These are phyloP conservation scores for Moesziomyces globuligerus DNA, from an alignment of 1,284 basidiomycete genomes.

Conservation along the genomic window DNA sequence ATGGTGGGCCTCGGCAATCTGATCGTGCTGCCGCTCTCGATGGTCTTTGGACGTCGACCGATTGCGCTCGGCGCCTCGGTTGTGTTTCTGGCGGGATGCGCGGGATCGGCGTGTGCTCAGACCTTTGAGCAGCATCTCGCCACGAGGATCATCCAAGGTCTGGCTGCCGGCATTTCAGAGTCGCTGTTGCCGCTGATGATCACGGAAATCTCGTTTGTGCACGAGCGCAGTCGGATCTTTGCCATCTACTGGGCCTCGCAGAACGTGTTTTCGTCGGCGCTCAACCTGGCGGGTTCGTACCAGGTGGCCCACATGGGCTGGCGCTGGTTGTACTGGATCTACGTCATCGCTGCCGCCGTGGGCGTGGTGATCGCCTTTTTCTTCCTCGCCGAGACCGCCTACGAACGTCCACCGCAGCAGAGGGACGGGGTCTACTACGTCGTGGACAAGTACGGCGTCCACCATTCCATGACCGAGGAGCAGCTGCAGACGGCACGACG, in stretches of 20 bases:
- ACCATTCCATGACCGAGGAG: conserved; percentile 3
- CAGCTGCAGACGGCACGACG: background rate
- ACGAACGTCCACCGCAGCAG: conserved; percentile 2
- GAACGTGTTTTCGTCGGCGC: conserved; percentile 6
- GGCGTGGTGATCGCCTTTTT: conserved; percentile 5
- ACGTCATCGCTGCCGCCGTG: conserved; percentile 4
- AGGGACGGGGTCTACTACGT: conserved; percentile 5
- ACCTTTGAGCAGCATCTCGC: conserved; percentile 8
- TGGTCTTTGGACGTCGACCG: conserved; percentile 1
- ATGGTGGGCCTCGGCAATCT: conserved; percentile 4
- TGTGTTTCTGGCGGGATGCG: background rate
- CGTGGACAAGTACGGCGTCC: conserved; percentile 4
- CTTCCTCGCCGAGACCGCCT: conserved; percentile 7
- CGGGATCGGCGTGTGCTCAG: background rate
- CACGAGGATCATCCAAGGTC: conserved; percentile 6
- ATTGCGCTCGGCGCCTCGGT: background rate
- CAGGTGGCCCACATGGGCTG: conserved; percentile 7
- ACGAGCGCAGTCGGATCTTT: conserved; percentile 7
- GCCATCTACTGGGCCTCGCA: conserved; percentile 8
- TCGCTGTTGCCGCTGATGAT: conserved; percentile 6
- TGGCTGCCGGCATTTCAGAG: conserved; percentile 4
- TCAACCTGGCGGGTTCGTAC: conserved; percentile 5
- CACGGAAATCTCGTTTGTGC: conserved; percentile 5
- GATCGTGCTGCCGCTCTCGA: conserved; percentile 2
- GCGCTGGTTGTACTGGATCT: conserved; percentile 8